Percentiles rank a stretch among this genome's conserved stretches.
Conservation (phyloP, 495 filamentous ascomycete genomes). For the Corynascus novoguineensis region DNA sequence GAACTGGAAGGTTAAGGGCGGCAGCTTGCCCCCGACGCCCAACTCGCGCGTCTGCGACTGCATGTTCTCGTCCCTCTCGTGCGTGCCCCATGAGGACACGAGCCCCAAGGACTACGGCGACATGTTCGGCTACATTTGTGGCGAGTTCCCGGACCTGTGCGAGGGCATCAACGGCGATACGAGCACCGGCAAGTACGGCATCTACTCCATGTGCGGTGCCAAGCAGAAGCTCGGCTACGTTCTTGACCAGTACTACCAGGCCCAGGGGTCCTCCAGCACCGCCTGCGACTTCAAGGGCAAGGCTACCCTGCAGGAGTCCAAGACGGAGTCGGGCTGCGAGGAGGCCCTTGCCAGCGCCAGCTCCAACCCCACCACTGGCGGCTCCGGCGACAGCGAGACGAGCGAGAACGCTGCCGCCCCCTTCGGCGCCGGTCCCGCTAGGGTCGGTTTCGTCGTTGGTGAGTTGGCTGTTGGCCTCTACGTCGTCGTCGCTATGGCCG, state of each 20-base stretch:
- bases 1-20: slow-evolving; percentile 63
- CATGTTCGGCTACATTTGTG: slow-evolving; percentile 73
- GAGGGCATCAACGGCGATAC: slow-evolving; percentile 65
- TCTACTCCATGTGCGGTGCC: slow-evolving; percentile 82
- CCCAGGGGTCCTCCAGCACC: slow-evolving; percentile 47
- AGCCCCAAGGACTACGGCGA: slow-evolving; percentile 49
- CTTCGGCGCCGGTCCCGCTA: slow-evolving; percentile 6
- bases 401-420: slow-evolving; percentile 30
- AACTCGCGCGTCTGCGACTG: slow-evolving; percentile 71
- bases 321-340: slow-evolving; percentile 21
- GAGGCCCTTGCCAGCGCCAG: slow-evolving; percentile 42
- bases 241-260: slow-evolving; percentile 73
- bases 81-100: slow-evolving; percentile 53
- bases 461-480: slow-evolving; percentile 64
- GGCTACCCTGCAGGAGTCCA: slow-evolving; percentile 23
- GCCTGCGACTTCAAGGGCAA: slow-evolving; percentile 69
- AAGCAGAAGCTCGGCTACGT: slow-evolving; percentile 74
- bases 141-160: slow-evolving; percentile 49
- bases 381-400: slow-evolving; percentile 27
- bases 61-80: slow-evolving; percentile 67
- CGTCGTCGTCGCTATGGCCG: slow-evolving; percentile 56
- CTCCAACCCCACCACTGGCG: slow-evolving; percentile 42
- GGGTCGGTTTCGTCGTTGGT: slow-evolving; percentile 53
- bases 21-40: slow-evolving; percentile 69
- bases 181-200: slow-evolving; percentile 71